A percentile compares a stretch with the other conserved stretches of the same genome.
Conservation (phyloP, 306 rosid genomes). For the Quercus aquifolioides region DNA sequence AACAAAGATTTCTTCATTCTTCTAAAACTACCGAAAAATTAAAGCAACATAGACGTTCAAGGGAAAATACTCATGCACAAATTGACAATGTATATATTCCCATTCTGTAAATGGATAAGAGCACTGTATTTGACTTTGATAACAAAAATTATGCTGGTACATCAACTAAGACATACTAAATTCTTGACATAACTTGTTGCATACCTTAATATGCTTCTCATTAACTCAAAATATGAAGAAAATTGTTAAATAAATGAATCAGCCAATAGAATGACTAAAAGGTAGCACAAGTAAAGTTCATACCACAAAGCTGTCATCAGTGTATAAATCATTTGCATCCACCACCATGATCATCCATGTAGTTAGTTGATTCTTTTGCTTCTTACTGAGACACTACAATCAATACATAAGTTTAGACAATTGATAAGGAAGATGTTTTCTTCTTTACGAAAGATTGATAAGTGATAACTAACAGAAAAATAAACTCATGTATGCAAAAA, state of each 20-base stretch:
- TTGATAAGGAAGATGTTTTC: not conserved
- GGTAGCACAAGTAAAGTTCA: conserved; percentile 17
- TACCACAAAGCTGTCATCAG: conserved; percentile 96
- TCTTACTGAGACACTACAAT: conserved; percentile 63
- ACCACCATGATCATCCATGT: conserved; percentile 67
- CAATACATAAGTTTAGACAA: not conserved
- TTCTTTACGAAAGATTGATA: not conserved
- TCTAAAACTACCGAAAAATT: not conserved
- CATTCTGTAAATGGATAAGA: not conserved
- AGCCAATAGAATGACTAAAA: conserved; percentile 2
- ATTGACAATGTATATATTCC: not conserved
- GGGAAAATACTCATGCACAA: not conserved
- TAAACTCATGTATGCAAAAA: not conserved
- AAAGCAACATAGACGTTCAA: not conserved
- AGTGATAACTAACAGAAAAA: not conserved
- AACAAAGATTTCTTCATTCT: not conserved
- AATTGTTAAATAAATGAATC: not conserved
- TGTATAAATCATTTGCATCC: conserved; percentile 72
- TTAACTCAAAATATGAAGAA: conserved; percentile 16
- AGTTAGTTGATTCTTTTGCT: conserved; percentile 70
- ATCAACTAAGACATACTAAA: not conserved
- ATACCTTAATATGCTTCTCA: conserved; percentile 1
- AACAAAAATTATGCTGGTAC: not conserved
- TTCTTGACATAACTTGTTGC: conserved; percentile 22
- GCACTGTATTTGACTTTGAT: not conserved